Evolutionary conservation across 2,329 filamentous ascomycete species (phyloP).

Genomic region (Clarireedia hainanense): DNA sequence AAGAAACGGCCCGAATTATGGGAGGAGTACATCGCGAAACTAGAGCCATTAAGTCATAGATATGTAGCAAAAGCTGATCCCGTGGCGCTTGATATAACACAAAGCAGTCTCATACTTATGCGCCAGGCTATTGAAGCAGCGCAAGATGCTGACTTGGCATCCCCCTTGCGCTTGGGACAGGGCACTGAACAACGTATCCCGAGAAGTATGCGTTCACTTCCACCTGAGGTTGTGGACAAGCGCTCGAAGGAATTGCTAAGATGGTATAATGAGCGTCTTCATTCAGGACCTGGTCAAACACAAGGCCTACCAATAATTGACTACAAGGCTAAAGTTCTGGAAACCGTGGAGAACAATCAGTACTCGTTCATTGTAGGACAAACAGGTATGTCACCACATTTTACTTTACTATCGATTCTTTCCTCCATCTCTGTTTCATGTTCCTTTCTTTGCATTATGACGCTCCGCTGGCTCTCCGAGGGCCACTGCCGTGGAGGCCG

Average conservation of each 20-base stretch:
- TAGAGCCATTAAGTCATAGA: not conserved
- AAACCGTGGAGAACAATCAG: constrained; percentile 69
- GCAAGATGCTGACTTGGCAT: not conserved
- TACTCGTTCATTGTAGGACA: constrained; percentile 94
- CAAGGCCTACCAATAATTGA: constrained; percentile 69
- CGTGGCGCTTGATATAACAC: not conserved
- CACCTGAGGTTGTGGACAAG: not conserved
- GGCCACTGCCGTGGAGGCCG: too few relatives aligned
- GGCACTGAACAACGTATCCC: not conserved
- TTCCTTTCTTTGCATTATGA: too few relatives aligned
- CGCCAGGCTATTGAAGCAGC: not conserved
- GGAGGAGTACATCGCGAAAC: not conserved
- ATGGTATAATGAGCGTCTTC: not conserved
- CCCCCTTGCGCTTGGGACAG: not conserved
- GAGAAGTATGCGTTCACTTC: not conserved
- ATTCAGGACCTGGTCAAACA: not conserved
- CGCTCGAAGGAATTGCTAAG: not conserved
- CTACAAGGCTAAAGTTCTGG: constrained; percentile 75
- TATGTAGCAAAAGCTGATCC: not conserved
- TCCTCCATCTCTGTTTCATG: too few relatives aligned
- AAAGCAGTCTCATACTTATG: constrained; percentile 4
- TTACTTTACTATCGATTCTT: too few relatives aligned
- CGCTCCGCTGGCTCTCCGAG: too few relatives aligned
- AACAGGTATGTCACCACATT: constrained; percentile 53
- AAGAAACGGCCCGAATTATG: not conserved